A percentile compares a stretch with the other conserved stretches of the same genome.
Evolutionary conservation across 345 rosid species (phyloP).

Genomic region (Eucalyptus rudis): DNA sequence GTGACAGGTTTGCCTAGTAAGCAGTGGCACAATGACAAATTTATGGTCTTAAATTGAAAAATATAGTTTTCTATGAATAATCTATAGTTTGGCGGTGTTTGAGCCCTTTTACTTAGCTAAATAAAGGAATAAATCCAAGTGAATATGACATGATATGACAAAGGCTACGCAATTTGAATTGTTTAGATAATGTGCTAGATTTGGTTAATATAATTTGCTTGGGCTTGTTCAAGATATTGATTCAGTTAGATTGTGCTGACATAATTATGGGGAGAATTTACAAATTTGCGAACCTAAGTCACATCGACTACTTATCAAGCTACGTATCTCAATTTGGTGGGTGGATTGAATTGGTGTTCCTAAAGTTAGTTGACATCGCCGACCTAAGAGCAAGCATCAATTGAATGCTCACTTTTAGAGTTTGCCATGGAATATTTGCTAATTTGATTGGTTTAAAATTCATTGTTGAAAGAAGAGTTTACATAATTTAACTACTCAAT

Average conservation of each 20-base stretch:
- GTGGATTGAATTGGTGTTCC: neutral
- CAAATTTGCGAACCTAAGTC: neutral
- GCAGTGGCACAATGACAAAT: rapidly evolving
- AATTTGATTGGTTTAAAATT: neutral
- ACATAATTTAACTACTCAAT: neutral
- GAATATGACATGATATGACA: neutral
- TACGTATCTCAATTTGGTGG: neutral
- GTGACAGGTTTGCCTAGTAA: neutral
- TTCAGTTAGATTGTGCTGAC: neutral
- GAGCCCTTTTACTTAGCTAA: neutral
- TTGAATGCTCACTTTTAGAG: neutral
- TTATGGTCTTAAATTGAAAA: neutral
- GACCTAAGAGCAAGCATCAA: neutral
- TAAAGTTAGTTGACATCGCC: neutral
- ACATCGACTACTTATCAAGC: neutral
- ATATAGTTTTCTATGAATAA: neutral
- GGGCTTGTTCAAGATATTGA: neutral
- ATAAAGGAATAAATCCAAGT: neutral
- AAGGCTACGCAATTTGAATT: neutral
- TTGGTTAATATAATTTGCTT: neutral
- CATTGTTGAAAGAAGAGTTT: neutral
- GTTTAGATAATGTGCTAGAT: neutral
- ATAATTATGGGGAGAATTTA: neutral
- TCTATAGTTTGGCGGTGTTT: neutral
- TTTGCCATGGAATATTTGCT: neutral